Percentiles rank a stretch among this genome's conserved stretches.
Evolutionary conservation across 2,329 filamentous ascomycete species (phyloP).

Genomic region (Shiraia sp.): DNA sequence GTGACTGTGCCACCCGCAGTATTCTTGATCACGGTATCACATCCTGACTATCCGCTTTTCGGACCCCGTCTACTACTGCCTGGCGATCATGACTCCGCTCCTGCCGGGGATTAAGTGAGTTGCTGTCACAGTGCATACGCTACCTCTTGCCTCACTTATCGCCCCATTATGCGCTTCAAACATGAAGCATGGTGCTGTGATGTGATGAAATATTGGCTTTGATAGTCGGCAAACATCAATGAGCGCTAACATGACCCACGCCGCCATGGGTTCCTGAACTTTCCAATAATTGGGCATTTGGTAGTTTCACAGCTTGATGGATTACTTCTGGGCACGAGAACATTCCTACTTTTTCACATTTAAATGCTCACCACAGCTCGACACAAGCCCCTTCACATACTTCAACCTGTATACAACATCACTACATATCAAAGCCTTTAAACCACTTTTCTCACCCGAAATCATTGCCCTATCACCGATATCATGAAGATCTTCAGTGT

Average conservation of each 20-base stretch:
- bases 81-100: neutral
- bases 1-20: neutral
- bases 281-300: neutral
- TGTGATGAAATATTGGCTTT: neutral
- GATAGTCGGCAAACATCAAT: neutral
- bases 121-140: neutral
- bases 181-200: neutral
- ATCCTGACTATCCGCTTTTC: neutral
- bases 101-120: neutral
- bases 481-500: conserved; percentile 1
- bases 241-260: neutral
- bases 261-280: neutral
- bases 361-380: neutral
- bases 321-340: neutral
- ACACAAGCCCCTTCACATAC: neutral
- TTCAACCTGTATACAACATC: neutral
- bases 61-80: neutral
- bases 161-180: neutral
- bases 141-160: neutral
- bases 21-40: neutral
- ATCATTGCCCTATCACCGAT: neutral
- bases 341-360: neutral
- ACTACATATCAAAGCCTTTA: neutral
- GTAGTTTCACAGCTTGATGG: neutral
- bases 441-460: neutral